phyloP scores from a whole-genome alignment of 2,329 filamentous ascomycete species.

The Aureobasidium sp. region DNA sequence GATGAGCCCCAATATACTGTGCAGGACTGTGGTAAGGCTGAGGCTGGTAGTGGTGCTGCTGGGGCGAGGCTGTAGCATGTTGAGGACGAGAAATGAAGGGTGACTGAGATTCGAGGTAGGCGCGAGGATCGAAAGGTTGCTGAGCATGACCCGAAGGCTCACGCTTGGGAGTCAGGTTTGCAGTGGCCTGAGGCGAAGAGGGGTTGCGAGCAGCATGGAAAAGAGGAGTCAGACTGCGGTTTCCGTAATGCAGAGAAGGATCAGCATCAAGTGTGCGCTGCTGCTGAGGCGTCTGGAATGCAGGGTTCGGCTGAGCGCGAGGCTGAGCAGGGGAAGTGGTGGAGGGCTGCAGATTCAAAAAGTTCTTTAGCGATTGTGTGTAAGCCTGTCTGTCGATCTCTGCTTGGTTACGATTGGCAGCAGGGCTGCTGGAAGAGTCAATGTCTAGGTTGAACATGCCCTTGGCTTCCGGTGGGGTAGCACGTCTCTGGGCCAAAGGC shows the following conservation, averaged over 20 bases:
- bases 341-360: slow-evolving; percentile 28
- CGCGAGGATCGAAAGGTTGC: slow-evolving; percentile 24
- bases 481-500: slow-evolving; percentile 19
- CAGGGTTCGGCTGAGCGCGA: slow-evolving; percentile 20
- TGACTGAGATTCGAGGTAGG: slow-evolving; percentile 28
- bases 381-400: slow-evolving; percentile 46
- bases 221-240: slow-evolving; percentile 42
- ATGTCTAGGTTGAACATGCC: slow-evolving; percentile 61
- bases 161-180: slow-evolving; percentile 18
- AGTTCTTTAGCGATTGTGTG: slow-evolving; percentile 38
- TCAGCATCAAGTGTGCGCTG: slow-evolving; percentile 10
- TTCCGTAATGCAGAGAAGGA: slow-evolving; percentile 26
- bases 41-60: slow-evolving; percentile 18
- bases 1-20: slow-evolving; percentile 4
- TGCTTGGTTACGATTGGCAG: slow-evolving; percentile 31
- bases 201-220: slow-evolving; percentile 42
- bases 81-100: slow-evolving; percentile 23
- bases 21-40: slow-evolving; percentile 4
- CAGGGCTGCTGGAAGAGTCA: slow-evolving; percentile 44
- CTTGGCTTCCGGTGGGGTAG: slow-evolving; percentile 6
- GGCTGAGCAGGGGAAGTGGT: slow-evolving; percentile 20
- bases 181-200: slow-evolving; percentile 16
- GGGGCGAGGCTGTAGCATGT: slow-evolving; percentile 19
- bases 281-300: slow-evolving; percentile 18
- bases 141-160: slow-evolving; percentile 17